Conservation (phyloP, 768 basidiomycete genomes). For the Mycena leptocephala region DNA sequence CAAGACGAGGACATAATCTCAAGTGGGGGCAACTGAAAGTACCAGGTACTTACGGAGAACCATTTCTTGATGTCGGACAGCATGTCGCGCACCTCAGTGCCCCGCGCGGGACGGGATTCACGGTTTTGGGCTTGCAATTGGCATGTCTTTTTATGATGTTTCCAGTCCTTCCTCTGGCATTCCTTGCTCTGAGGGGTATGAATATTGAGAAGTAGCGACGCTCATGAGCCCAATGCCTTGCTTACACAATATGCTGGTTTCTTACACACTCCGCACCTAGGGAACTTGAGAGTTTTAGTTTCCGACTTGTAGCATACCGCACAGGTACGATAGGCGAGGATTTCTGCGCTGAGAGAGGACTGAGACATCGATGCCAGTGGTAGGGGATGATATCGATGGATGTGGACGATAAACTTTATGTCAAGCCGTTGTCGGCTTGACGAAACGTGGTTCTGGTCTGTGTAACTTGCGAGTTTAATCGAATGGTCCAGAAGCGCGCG, state of each 20-base stretch:
- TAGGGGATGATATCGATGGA: not conserved
- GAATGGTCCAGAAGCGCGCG: too few relatives aligned
- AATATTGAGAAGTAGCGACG: not conserved
- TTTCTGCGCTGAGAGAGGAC: slow-evolving; percentile 24
- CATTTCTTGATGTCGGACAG: slow-evolving; percentile 26
- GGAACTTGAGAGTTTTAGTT: slow-evolving; percentile 17
- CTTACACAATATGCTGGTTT: slow-evolving; percentile 24
- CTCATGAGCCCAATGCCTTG: not conserved
- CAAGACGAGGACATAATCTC: not conserved
- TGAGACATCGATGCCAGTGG: slow-evolving; percentile 13
- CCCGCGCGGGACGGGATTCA: slow-evolving; percentile 17
- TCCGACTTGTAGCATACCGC: slow-evolving; percentile 22
- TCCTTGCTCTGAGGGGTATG: slow-evolving; percentile 13
- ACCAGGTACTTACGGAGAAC: slow-evolving; percentile 11
- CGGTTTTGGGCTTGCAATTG: slow-evolving; percentile 20
- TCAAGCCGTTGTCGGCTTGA: not conserved
- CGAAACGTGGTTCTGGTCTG: too few relatives aligned
- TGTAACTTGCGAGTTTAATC: too few relatives aligned
- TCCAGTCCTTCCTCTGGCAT: slow-evolving; percentile 32
- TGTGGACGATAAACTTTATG: not conserved
- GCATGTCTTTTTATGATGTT: slow-evolving; percentile 23
- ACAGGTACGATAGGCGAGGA: slow-evolving; percentile 9
- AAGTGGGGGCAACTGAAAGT: not conserved
- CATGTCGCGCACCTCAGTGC: slow-evolving; percentile 12
- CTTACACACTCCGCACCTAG: slow-evolving; percentile 16